Base-by-base conservation (phyloP, 192 early-diverging fungal genomes). In the Lobosporangium transversale region DNA sequence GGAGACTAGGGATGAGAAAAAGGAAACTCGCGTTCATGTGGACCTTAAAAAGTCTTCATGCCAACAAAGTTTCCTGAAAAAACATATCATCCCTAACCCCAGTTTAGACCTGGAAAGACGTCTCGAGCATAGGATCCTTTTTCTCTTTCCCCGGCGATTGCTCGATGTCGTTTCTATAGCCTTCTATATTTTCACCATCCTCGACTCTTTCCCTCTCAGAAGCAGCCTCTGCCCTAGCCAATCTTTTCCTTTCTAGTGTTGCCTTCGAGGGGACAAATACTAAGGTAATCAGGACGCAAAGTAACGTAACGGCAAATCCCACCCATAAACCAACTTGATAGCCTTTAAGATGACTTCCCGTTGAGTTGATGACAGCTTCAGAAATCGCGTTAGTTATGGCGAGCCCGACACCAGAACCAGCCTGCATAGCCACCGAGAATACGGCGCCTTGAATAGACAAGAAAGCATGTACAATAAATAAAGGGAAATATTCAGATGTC, bases 361-460 rank as follows among this genome's bases (percentile, higher is more conserved):
- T 76, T 21, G 55, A 42, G n/a, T 49, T 40, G 40, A 70, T 78
- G 18, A 79, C 81, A 10, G 79, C 70, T 5, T 68, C 52, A 35
- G 70, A 70, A 30, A 79, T 62, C 40, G 71, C 76, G n/a, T 71
- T 80, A 26, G 68, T 81, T 36, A 81, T 81, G n/a, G 79, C 70
- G 9, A 76, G 45, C 26, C 79, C 79, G 23, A 81, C 60, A 24
- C 66, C 79, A 27, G 79, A 81, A 61, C 79, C 79, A 17, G 73
- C 61, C 35, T 81, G 79, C 71, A 74, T 75, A 20, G 79, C 79
- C 12, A 75, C 73, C 7, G 66, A 69, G 58, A 76, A 81, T 23
- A 81, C 79, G 0, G 79, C 79, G 17, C 79, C 79, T 66, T 68
- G 14, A 1, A 57, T 17, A 20, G 29, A 31, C 26, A 45, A 17